phyloP scores from a whole-genome alignment of 768 basidiomycete species.

The Termitomyces sp. region DNA sequence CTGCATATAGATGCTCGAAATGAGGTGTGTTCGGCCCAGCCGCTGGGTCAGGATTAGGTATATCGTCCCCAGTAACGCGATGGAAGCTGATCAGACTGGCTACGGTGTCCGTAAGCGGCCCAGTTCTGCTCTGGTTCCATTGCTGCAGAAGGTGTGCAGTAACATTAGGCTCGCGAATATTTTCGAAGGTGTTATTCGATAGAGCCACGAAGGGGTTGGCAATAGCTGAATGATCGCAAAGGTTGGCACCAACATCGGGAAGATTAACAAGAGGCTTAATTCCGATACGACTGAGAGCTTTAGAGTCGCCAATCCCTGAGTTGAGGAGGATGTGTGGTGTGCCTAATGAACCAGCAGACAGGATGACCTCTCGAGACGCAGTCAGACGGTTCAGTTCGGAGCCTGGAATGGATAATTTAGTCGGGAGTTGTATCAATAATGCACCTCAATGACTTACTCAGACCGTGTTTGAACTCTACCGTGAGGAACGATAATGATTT shows the following conservation, averaged over 20 bases:
- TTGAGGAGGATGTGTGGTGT: conserved; percentile 26
- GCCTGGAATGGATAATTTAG: neutral
- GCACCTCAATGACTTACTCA: neutral
- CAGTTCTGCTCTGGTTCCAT: conserved; percentile 24
- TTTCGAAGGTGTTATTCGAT: conserved; percentile 19
- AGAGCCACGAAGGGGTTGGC: conserved; percentile 13
- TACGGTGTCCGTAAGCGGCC: conserved; percentile 24
- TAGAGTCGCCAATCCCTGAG: conserved; percentile 16
- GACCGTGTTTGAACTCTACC: conserved; percentile 11
- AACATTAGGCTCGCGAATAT: conserved; percentile 12
- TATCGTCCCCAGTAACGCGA: conserved; percentile 25
- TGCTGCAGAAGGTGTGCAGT: conserved; percentile 14
- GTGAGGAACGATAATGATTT: conserved; percentile 9
- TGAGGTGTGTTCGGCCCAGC: conserved; percentile 30
- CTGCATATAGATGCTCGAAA: conserved; percentile 28
- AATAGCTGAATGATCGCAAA: conserved; percentile 22
- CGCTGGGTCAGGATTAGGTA: conserved; percentile 25
- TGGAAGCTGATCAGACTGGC: conserved; percentile 26
- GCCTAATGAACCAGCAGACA: conserved; percentile 28
- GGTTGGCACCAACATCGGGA: conserved; percentile 23
- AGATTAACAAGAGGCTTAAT: conserved; percentile 18
- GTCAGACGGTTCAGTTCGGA: conserved; percentile 11
- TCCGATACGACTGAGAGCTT: conserved; percentile 10
- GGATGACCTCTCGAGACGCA: conserved; percentile 28
- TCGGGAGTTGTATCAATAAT: neutral